Conservation (phyloP, 2,329 filamentous ascomycete genomes). For the Pezicula carpinea region DNA sequence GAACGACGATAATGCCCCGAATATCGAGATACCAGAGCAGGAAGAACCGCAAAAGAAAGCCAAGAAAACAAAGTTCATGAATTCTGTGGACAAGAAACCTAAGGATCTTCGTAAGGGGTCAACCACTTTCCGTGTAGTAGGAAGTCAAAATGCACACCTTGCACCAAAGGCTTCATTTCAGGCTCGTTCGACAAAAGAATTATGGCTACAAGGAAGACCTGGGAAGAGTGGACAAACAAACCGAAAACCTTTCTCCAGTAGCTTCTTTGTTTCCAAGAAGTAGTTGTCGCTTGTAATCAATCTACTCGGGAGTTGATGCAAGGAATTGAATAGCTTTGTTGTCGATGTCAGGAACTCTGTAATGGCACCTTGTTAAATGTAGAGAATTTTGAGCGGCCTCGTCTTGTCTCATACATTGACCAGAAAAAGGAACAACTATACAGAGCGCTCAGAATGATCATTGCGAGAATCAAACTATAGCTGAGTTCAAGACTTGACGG, state of each 20-base stretch:
- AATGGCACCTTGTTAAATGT: too few relatives aligned
- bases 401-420: too few relatives aligned
- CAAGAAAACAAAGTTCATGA: constrained; percentile 24
- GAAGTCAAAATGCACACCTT: constrained; percentile 14
- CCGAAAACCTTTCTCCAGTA: constrained; percentile 19
- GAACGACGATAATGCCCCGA: constrained; percentile 19
- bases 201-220: constrained; percentile 22
- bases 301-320: too few relatives aligned
- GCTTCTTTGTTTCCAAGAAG: constrained; percentile 20
- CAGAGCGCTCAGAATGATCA: too few relatives aligned
- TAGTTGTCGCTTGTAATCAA: not conserved
- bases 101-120: constrained; percentile 24
- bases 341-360: too few relatives aligned
- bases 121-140: constrained; percentile 25
- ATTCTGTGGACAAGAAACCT: constrained; percentile 19
- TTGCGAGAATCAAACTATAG: too few relatives aligned
- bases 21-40: not conserved
- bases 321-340: too few relatives aligned
- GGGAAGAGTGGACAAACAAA: constrained; percentile 12
- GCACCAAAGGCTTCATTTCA: constrained; percentile 22
- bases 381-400: too few relatives aligned
- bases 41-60: constrained; percentile 4
- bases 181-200: constrained; percentile 23
- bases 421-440: too few relatives aligned
- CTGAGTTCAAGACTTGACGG: too few relatives aligned